Percentiles rank a stretch among this genome's conserved stretches.
These are phyloP conservation scores for Tephrocybe sp. DNA, from an alignment of 768 basidiomycete species.

Conservation along the genomic window DNA sequence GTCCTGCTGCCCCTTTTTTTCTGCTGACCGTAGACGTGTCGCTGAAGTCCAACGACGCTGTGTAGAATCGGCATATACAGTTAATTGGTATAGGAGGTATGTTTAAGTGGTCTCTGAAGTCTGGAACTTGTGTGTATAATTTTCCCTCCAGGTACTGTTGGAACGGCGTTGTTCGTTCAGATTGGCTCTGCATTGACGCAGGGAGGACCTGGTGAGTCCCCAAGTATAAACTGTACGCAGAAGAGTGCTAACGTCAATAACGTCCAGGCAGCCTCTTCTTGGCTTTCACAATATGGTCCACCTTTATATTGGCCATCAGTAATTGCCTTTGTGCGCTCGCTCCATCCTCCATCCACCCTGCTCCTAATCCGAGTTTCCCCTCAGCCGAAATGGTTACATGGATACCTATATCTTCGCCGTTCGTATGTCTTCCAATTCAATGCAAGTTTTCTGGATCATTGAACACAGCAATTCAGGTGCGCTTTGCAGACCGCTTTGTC, in stretches of 20 bases:
- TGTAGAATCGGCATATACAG: constrained; percentile 48
- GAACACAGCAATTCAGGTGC: constrained; percentile 31
- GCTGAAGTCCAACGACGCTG: neutral
- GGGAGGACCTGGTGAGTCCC: constrained; percentile 59
- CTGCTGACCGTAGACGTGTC: neutral
- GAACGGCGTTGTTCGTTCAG: constrained; percentile 73
- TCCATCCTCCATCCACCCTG: neutral
- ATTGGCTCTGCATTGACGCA: constrained; percentile 58
- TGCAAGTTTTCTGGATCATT: neutral
- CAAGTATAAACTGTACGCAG: neutral
- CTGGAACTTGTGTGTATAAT: neutral
- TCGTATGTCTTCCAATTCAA: constrained; percentile 37
- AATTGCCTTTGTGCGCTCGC: constrained; percentile 39
- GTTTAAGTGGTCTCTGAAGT: neutral
- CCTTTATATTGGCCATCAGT: constrained; percentile 46
- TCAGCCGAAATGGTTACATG: constrained; percentile 81
- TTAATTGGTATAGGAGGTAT: constrained; percentile 50
- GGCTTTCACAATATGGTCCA: constrained; percentile 49
- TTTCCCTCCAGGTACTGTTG: constrained; percentile 53
- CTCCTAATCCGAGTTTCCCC: neutral
- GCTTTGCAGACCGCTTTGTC: constrained; percentile 58
- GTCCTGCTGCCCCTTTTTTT: neutral
- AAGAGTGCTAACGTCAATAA: neutral
- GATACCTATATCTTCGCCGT: constrained; percentile 77
- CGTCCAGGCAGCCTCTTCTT: constrained; percentile 43